Evolutionary conservation across 805 yeast species (phyloP), one percentile per base, ranked within the genome.

Genomic region (Candida quercuum): DNA sequence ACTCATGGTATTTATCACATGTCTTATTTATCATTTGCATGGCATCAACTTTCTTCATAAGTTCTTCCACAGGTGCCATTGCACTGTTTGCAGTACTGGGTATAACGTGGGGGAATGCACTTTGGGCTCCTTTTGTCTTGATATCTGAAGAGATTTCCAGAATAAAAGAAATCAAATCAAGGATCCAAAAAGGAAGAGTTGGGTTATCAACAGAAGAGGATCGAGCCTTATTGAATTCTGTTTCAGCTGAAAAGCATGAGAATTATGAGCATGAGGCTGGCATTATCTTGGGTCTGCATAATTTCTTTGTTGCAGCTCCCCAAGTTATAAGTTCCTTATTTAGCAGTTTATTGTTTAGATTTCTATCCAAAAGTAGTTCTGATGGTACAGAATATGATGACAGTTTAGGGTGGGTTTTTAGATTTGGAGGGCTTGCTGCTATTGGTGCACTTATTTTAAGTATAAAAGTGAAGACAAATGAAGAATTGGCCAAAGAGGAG

Each of bases 121-220:
- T 76, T 14, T 78, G 85, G 85, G 77, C 79, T 3, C 85, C 85
- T 6, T 78, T 76, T 54, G 77, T 76, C 1, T 49, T 78, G 27
- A 75, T 78, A 10, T 72, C 81, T 24, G 79, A 75, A 47, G 81
- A 75, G 43, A 63, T 74, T 14, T 63, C 77, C 22, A 56, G 78
- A 37, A 70, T 74, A 22, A 72, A 70, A 42, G 75, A 69, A 45
- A 61, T 69, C 21, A 71, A 70, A 40, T 58, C 67, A 0, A 41
- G 40, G 5, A 38, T 49, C n/a, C 54, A 49, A 23, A 51, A 46
- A 22, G 44, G 37, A 14, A 29, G 27, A 32, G 35, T 32, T n/a
- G 23, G 40, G 2, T n/a, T 28, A 15, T 14, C 24, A 14, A 21
- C 14, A 8, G 20, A 15, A 21, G 18, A 33, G 21, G 27, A 23